Evolutionary conservation across 768 basidiomycete species (phyloP).

Genomic region (Tricholoma bakamatsutake): DNA sequence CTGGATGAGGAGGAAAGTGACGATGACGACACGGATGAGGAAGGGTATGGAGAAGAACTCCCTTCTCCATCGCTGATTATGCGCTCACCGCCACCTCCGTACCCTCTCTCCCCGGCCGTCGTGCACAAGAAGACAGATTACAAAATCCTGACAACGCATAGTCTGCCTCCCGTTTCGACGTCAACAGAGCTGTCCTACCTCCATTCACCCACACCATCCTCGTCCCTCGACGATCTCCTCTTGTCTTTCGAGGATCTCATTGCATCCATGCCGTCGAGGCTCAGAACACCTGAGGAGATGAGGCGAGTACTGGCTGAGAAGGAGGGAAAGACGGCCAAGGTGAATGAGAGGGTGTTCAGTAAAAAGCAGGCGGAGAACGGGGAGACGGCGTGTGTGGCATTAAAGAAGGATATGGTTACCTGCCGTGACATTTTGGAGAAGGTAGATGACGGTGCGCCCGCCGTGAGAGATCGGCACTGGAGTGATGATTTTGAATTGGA

Average conservation of each 20-base stretch:
- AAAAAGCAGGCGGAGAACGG: background rate
- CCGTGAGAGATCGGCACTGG: slow-evolving; percentile 3
- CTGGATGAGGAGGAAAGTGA: slow-evolving; percentile 1
- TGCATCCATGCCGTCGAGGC: slow-evolving; percentile 9
- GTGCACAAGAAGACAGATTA: background rate
- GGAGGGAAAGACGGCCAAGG: background rate
- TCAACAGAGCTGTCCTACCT: slow-evolving; percentile 10
- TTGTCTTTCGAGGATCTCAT: slow-evolving; percentile 16
- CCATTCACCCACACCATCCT: background rate
- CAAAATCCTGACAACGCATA: background rate
- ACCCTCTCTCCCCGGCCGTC: slow-evolving; percentile 5
- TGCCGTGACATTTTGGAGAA: background rate
- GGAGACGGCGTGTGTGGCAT: background rate
- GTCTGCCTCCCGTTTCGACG: background rate
- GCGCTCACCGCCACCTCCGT: slow-evolving; percentile 13
- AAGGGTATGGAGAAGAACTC: slow-evolving; percentile 8
- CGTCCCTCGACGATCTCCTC: slow-evolving; percentile 16
- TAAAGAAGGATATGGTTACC: background rate
- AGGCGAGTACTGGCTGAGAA: background rate
- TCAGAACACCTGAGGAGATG: slow-evolving; percentile 1
- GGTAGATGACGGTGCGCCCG: background rate
- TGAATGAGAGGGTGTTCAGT: background rate
- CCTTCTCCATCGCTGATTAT: background rate
- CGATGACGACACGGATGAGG: slow-evolving; percentile 1
- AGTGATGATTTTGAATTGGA: slow-evolving; percentile 8